Base-by-base conservation (phyloP, 2,329 filamentous ascomycete species). In the Dothiorella sarmentorum region DNA sequence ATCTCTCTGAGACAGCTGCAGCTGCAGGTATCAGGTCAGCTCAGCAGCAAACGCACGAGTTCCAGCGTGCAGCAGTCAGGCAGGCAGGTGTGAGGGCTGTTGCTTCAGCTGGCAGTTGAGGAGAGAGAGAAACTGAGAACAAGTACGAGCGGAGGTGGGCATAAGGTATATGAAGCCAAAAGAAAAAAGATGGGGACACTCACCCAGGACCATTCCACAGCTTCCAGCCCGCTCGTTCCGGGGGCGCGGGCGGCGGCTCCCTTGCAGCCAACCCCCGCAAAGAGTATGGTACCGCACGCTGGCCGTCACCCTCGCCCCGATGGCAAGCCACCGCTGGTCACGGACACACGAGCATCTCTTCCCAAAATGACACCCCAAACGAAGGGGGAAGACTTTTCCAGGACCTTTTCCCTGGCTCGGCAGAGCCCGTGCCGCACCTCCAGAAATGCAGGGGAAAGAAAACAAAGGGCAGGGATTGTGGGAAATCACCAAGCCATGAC, bases 221-320 rank as follows among this genome's bases (percentile, higher is more conserved):
- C 11, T 51, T 53, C 33, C 49, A 53, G 35, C 35, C 49, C 33
- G 49, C 27, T 53, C 49, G 22, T 40, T 53, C 49, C 47, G 47
- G 29, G 18, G 17, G 43, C 43, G 7, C 31, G 13, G 18, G 18
- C 20, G 47, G 31, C 47, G 47, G 47, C 49, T n/a, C 49, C 49
- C 49, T 53, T 53, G 49, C 49, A 49, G 49, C 49, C 49, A 33
- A 53, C 40, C 49, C 33, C 49, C 49, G 49, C 43, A 47, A 29
- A 22, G n/a, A 27, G n/a, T n/a, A n/a, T n/a, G n/a, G n/a, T n/a
- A n/a, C n/a, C n/a, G n/a, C n/a, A n/a, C n/a, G n/a, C n/a, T n/a
- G n/a, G n/a, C n/a, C n/a, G n/a, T n/a, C n/a, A n/a, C n/a, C n/a
- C n/a, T n/a, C n/a, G n/a, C n/a, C n/a, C n/a, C n/a, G n/a, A n/a